Evolutionary conservation across 345 rosid species (phyloP).

Genomic region (Gossypium anomalum): DNA sequence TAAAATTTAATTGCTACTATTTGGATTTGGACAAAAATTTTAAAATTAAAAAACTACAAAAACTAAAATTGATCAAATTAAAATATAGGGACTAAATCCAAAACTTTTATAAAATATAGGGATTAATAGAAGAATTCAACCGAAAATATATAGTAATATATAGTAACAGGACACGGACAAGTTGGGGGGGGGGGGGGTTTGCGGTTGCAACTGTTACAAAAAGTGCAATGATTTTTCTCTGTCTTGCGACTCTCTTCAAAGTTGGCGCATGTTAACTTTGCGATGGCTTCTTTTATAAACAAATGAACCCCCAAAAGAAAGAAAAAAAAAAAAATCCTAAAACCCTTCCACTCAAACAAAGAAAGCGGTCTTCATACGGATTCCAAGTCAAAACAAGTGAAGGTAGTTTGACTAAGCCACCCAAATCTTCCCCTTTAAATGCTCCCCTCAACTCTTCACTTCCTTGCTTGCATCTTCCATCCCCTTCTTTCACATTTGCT

Average conservation of each 20-base stretch:
- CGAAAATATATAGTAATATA: too few relatives aligned
- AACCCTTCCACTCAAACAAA: conserved; percentile 43
- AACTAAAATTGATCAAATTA: too few relatives aligned
- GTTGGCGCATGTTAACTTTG: conserved; percentile 38
- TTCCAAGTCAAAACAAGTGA: conserved; percentile 35
- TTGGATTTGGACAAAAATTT: too few relatives aligned
- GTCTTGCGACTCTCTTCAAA: conserved; percentile 46
- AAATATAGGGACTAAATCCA: too few relatives aligned
- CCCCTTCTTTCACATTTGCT: too few relatives aligned
- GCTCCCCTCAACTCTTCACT: conserved; percentile 36
- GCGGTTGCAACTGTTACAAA: conserved; percentile 77
- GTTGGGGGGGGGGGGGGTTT: conserved; percentile 21
- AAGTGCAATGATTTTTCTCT: conserved; percentile 64
- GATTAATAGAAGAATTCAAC: too few relatives aligned
- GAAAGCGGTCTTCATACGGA: conserved; percentile 50
- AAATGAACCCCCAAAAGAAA: conserved; percentile 33
- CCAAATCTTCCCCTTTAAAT: conserved; percentile 51
- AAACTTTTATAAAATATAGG: too few relatives aligned
- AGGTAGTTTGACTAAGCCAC: conserved; percentile 57
- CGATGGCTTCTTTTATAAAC: conserved; percentile 47
- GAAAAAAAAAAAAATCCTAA: conserved; percentile 44
- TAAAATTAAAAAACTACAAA: too few relatives aligned
- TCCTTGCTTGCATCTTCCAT: conserved; percentile 32
- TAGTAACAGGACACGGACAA: neutral
- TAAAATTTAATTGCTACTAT: too few relatives aligned